Evolutionary conservation across 2,329 filamentous ascomycete genomes (phyloP), one percentile per base, ranked within the genome.

Genomic region (Bipolaris gigantea): DNA sequence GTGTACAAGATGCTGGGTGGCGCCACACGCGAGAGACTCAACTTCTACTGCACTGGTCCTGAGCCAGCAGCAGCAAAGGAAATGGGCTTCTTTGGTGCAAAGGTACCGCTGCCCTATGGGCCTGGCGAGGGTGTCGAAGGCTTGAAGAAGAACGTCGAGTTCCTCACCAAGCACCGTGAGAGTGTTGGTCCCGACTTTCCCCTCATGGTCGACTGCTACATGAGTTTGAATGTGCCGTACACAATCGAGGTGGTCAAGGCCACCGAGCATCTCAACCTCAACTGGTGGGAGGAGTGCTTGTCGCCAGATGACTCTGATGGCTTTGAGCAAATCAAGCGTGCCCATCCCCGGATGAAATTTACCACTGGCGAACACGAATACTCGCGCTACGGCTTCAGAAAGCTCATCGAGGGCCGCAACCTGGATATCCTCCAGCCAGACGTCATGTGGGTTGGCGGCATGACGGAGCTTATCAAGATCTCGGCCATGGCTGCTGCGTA

Each of bases 231-330:
- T 67, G 92, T 97, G 23, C 80, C 89, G 1, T 97, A 97, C 78
- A 96, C 90, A 4, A 96, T 97, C 64, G 89, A 96, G 75, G 82
- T 97, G 21, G 92, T 89, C 56, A 89, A 92, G 77, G 88, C 87
- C 47, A 91, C 88, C 71, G 84, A 90, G 65, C 86, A 92, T 63
- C 83, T 96, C 62, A 84, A 93, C 75, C 92, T 97, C 73, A 92
- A 96, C 79, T 97, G 92, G 92, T 96, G 91, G 91, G 92, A 97
- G 79, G 92, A 97, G 79, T 95, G 91, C 61, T 79, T 97, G 59
- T 89, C 87, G 27, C 92, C 92, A 10, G 92, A 97, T 75, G 92
- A 97, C 78, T 90, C 89, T 43, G 92, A 96, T 67, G 92, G 92
- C 52, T 95, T 95, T 67, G 89, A 86, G 61, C 85, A 91, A 72